Base-by-base conservation (phyloP, 169 alveolate genomes). In the Plasmodium inui region DNA sequence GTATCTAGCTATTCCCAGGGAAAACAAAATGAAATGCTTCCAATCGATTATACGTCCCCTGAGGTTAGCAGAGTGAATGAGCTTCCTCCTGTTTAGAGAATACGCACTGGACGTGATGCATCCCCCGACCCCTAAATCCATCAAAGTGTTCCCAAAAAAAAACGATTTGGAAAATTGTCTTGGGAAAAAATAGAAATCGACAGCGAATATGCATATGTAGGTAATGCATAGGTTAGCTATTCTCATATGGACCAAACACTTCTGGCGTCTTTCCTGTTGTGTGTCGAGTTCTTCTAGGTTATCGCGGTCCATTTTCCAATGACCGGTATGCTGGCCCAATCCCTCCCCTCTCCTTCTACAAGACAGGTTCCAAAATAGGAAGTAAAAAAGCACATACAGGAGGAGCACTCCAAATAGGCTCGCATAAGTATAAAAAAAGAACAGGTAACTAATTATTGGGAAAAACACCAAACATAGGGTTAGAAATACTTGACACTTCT, bases 101-200 rank as follows among this genome's bases (percentile, higher is more conserved):
- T 79, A 88, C 5, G 94, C 94, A 19, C 94, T 88, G 2, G 94
- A 61, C 1, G 74, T 57, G 26, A 88, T 76, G 72, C 90, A 88
- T 7, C 82, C 57, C 12, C 94, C 94, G 14, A 88, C 53, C 5
- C 94, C 94, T 39, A 88, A 37, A 41, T 88, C 94, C 94, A 88
- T 88, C 32, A 88, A 19, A 1, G 94, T 88, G 55, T 88, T 88
- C 0, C 94, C 94, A 79, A 41, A 79, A 55, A 78, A 88, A 78
- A 32, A 34, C 3, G 94, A 88, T 34, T 88, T 88, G 28, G 46
- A 19, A 88, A 88, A 88, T 57, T 88, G 84, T 14, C 71, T 88
- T 79, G 94, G 94, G 46, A 88, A 88, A 80, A 37, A 80, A 88
- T 57, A 88, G 55, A 88, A 88, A n/a, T 88, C 94, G 0, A 88